A percentile compares a stretch with the other conserved stretches of the same genome.
phyloP scores from a whole-genome alignment of 2,329 filamentous ascomycete genomes.

The Penicillium sp. region DNA sequence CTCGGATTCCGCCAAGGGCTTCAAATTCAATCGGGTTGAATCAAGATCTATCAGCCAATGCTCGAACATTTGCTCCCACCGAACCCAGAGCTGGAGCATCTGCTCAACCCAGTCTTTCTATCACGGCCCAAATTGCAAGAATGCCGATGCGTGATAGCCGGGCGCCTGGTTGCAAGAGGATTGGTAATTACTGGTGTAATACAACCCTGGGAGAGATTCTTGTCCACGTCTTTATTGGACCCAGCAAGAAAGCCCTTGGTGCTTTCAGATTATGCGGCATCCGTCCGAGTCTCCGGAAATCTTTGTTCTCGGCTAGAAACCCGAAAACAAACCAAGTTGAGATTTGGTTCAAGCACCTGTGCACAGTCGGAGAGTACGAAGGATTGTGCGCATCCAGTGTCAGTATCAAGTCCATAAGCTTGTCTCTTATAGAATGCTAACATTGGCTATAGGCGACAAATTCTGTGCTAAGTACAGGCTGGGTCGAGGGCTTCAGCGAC shows the following conservation, averaged over 20 bases:
- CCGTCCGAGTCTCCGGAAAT: neutral
- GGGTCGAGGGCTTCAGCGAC: constrained; percentile 37
- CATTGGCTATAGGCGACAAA: neutral
- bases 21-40: neutral
- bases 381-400: neutral
- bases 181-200: neutral
- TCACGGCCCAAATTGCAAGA: neutral
- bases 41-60: too few relatives aligned
- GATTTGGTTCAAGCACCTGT: constrained; percentile 7
- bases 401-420: neutral
- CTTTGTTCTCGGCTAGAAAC: neutral
- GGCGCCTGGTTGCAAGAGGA: neutral
- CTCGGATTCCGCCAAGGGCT: neutral
- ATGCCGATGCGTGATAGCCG: neutral
- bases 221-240: neutral
- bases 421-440: neutral
- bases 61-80: too few relatives aligned
- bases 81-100: neutral
- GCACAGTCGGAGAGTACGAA: constrained; percentile 1
- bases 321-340: neutral
- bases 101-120: neutral
- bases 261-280: constrained; percentile 5
- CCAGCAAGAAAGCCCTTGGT: neutral
- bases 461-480: constrained; percentile 27
- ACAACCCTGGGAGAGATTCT: neutral